Conservation (phyloP, 495 filamentous ascomycete genomes). For the Penicillium atrosanguineum region DNA sequence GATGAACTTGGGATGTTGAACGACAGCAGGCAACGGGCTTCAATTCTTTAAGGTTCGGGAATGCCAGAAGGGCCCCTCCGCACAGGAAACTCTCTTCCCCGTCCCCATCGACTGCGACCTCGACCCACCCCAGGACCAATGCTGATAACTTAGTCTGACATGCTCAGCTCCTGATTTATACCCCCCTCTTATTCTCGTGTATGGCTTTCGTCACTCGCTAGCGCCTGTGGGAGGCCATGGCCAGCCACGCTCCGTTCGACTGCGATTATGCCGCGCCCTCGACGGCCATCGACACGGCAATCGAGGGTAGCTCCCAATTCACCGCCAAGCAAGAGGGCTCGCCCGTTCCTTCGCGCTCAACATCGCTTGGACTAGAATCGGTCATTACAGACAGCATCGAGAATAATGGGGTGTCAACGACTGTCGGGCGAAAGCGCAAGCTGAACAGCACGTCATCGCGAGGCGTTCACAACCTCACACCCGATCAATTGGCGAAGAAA, state of each 20-base stretch:
- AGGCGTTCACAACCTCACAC: conserved; percentile 69
- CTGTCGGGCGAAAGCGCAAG: conserved; percentile 47
- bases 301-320: conserved; percentile 16
- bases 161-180: conserved; percentile 3
- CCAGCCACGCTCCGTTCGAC: conserved; percentile 31
- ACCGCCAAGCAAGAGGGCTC: conserved; percentile 31
- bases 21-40: too few species aligned
- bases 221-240: conserved; percentile 40
- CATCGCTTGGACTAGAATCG: conserved; percentile 28
- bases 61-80: neutral
- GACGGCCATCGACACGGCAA: conserved; percentile 21
- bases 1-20: too few species aligned
- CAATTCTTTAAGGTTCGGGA: neutral
- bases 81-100: neutral
- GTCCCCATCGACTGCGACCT: neutral
- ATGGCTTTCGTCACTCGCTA: conserved; percentile 31
- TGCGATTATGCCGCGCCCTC: conserved; percentile 30
- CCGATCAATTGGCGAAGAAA: conserved; percentile 73
- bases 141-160: neutral
- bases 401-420: conserved; percentile 14
- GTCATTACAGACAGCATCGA: conserved; percentile 17
- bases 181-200: conserved; percentile 12
- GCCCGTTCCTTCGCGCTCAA: conserved; percentile 29
- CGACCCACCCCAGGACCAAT: neutral
- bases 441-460: conserved; percentile 54